Evolutionary conservation across 2,329 filamentous ascomycete genomes (phyloP), one percentile per base, ranked within the genome.

Genomic region (Epichloe uncinata): DNA sequence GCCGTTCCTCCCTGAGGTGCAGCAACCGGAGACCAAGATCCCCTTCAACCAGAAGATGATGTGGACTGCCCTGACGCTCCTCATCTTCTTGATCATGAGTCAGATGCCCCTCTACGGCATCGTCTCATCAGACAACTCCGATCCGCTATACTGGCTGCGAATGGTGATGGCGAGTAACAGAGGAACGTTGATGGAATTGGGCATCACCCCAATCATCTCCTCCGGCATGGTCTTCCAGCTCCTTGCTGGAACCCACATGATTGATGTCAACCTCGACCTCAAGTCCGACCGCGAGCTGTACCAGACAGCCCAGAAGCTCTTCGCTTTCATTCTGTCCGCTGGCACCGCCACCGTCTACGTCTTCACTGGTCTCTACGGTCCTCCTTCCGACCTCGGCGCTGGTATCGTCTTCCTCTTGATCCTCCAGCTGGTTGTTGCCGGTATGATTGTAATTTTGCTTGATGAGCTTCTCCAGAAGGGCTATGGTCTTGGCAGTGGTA

Each of bases 191-290:
- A 95, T 95, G 90, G 90, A 95, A 67, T 67, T 95, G 74, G 89
- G 90, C 76, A 93, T 97, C 62, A 95, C 93, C 22, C 94, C 94
- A 62, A 98, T 98, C 72, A 97, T 98, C 73, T 96, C 93, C 53
- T 97, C 93, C 37, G 93, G 93, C 73, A 98, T 98, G 93, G 89
- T 98, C 65, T 98, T 98, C 82, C 93, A 98, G 84, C 90, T 98
- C 65, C 87, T 98, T 58, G 93, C 93, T 66, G 93, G 93, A 67
- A 98, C 93, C 70, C 93, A 98, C 80, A 85, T 97, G 75, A 97
- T 98, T 73, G 93, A 98, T 69, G 91, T 98, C 78, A 97, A 98
- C 81, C 87, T 98, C 63, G 93, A 98, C 79, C 84, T 97, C 72
- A 98, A 98, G 81, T 93, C 91, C 70, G 93, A 98, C 73, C 93